phyloP scores from a whole-genome alignment of 345 rosid genomes.

The Trapa incisa region DNA sequence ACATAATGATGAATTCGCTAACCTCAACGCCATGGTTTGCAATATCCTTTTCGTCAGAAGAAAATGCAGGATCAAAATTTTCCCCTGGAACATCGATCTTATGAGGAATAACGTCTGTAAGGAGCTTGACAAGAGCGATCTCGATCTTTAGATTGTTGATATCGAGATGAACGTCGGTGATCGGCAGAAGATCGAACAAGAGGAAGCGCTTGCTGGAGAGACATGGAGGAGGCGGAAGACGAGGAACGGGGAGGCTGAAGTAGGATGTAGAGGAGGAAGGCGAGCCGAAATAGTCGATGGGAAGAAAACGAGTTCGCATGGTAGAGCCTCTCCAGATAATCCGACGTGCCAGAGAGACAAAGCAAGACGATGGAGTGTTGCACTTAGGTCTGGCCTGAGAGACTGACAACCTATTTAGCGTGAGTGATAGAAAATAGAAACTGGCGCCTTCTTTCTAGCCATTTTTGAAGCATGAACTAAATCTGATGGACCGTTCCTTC shows the following conservation, averaged over 20 bases:
- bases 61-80: constrained; percentile 15
- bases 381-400: no score
- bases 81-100: constrained; percentile 20
- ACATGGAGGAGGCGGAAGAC: constrained; percentile 20
- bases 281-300: constrained; percentile 33
- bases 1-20: background rate
- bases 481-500: no score
- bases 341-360: no score
- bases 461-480: no score
- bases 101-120: constrained; percentile 40
- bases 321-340: background rate
- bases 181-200: constrained; percentile 16
- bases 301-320: constrained; percentile 77
- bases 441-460: no score
- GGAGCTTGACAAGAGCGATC: constrained; percentile 43
- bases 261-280: constrained; percentile 22
- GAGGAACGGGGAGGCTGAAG: constrained; percentile 51
- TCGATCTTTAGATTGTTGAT: constrained; percentile 33
- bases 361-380: no score
- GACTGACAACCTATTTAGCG: no score
- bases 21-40: constrained; percentile 3
- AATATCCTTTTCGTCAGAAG: constrained; percentile 1
- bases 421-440: no score
- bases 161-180: constrained; percentile 16
- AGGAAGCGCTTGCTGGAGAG: constrained; percentile 14